Evolutionary conservation across 2,329 filamentous ascomycete species (phyloP), one percentile per base, ranked within the genome.

Genomic region (Pseudogymnoascus sp.): DNA sequence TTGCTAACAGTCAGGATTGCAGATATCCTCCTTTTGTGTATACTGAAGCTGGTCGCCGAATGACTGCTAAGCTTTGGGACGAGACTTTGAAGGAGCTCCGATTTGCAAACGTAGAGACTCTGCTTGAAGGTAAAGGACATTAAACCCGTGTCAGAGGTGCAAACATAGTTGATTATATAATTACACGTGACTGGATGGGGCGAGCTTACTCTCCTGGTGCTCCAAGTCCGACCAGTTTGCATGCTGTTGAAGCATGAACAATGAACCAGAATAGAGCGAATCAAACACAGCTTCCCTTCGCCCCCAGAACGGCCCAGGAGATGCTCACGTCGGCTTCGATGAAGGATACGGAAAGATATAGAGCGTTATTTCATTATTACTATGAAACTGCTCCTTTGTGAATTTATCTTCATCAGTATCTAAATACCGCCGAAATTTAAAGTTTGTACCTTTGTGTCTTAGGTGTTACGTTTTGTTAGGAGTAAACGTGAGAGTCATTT

Each of bases 1-100:
- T 23, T 25, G 12, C 19, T 25, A 45, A 23, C 41, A 7, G 12
- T 25, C 4, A 14, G 19, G 5, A 14, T 45, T 28, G 2, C 38
- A 60, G 33, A 22, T 39, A 22, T 25, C 33, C 59, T 22, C 30
- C 33, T 22, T 19, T 38, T 25, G 11, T 60, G 19, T 39, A 30
- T 22, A 42, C 30, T 28, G 9, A 16, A 38, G 14, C n/a, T 35
- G 52, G 52, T 33, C n/a, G 25, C n/a, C 61, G 65, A 0, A 62
- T 75, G 25, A 71, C 65, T 16, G 71, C 75, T 1, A 69, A 67
- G 16, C 63, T 78, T 4, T 79, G 76, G 76, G 63, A 69, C 0
- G 74, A 75, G 65, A 76, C 74, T 3, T 64, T 75, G 39, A 52
- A 66, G 3, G 69, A 72, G 11, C 68, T 75, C 7, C 67, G 66